These are phyloP conservation scores for Blastobotrys chiropterorum DNA, from an alignment of 805 yeast species.

Conservation along the genomic window DNA sequence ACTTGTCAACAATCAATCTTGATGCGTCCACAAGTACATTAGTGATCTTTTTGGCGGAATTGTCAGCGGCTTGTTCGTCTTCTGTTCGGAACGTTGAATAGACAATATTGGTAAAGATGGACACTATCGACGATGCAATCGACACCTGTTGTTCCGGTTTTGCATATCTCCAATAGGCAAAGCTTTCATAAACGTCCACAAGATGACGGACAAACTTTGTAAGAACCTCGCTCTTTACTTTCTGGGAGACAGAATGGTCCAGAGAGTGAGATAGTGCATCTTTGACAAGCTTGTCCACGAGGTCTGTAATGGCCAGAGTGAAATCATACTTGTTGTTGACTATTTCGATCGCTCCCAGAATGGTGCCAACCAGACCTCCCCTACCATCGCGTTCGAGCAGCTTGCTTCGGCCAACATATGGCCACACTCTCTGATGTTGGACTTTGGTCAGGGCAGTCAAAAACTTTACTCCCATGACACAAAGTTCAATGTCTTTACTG, in stretches of 20 bases:
- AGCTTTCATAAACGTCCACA: conserved; percentile 68
- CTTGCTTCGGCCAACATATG: conserved; percentile 61
- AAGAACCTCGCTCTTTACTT: conserved; percentile 49
- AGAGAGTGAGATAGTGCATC: conserved; percentile 36
- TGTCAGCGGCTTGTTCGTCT: conserved; percentile 24
- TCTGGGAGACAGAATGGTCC: conserved; percentile 30
- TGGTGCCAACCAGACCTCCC: conserved; percentile 55
- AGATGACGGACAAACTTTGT: conserved; percentile 49
- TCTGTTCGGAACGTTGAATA: conserved; percentile 51
- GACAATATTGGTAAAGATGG: conserved; percentile 50
- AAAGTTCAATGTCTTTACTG: conserved; percentile 42
- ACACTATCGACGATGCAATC: conserved; percentile 51
- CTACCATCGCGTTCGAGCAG: conserved; percentile 55
- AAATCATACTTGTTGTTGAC: conserved; percentile 61
- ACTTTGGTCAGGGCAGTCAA: conserved; percentile 43
- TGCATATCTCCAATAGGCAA: conserved; percentile 60
- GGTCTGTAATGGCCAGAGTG: conserved; percentile 51
- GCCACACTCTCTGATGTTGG: conserved; percentile 70
- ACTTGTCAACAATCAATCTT: conserved; percentile 44
- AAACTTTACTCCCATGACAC: conserved; percentile 44
- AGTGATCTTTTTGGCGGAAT: conserved; percentile 39
- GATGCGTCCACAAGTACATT: conserved; percentile 48
- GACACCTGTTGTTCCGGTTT: conserved; percentile 51
- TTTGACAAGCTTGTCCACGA: conserved; percentile 47
- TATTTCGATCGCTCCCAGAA: conserved; percentile 68